phyloP scores from a whole-genome alignment of 129 eudicot species.

The Centaurea solstitialis region DNA sequence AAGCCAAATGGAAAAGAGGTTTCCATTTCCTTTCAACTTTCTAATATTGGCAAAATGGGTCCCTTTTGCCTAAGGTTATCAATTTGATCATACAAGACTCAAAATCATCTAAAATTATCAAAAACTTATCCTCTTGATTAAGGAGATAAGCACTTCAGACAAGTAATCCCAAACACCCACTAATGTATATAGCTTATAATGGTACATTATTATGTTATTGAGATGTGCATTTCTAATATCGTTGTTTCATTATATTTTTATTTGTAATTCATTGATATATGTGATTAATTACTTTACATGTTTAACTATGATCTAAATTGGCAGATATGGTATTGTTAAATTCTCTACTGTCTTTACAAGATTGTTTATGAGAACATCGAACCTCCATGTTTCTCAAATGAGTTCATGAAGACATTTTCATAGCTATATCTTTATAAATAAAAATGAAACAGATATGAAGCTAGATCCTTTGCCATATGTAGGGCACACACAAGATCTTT shows the following conservation, averaged over 20 bases:
- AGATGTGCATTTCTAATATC: neutral
- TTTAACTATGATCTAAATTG: neutral
- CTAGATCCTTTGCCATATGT: neutral
- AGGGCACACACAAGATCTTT: neutral
- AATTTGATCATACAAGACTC: neutral
- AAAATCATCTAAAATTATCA: neutral
- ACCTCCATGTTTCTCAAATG: neutral
- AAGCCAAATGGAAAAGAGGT: constrained; percentile 21
- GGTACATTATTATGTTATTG: neutral
- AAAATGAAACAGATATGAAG: neutral
- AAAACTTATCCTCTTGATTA: neutral
- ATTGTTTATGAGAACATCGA: neutral
- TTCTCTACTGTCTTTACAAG: neutral
- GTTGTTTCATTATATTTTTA: neutral
- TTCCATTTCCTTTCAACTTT: constrained; percentile 6
- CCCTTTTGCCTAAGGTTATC: neutral
- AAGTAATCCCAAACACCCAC: too few relatives aligned
- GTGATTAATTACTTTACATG: too few relatives aligned
- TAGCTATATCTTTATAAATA: neutral
- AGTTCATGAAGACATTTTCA: neutral
- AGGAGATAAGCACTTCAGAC: too few relatives aligned
- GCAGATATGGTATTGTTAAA: neutral
- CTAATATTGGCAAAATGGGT: constrained; percentile 6
- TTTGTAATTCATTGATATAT: neutral
- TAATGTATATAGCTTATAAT: neutral